Conservation (phyloP, 192 early-diverging fungal species). For the Thoreauomyces humboldtii region DNA sequence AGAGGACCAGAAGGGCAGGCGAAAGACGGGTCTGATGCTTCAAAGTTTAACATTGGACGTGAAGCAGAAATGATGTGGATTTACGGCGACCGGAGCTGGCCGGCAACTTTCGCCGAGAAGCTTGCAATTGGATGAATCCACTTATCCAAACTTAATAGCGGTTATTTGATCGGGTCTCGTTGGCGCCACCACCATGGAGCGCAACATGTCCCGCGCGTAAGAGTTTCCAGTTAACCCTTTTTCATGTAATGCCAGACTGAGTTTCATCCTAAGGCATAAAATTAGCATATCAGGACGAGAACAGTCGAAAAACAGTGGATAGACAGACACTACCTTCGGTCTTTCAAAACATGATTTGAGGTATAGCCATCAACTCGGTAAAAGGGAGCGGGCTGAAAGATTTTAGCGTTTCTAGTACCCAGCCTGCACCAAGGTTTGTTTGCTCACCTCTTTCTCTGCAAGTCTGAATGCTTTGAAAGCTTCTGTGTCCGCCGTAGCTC, state of each 20-base stretch:
- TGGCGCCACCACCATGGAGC: background rate
- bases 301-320: background rate
- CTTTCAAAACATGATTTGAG: background rate
- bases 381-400: background rate
- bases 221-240: background rate
- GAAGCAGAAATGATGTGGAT: too few species aligned
- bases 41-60: too few species aligned
- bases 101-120: too few species aligned
- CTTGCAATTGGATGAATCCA: too few species aligned
- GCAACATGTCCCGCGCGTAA: background rate
- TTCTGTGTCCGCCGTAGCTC: background rate
- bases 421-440: background rate
- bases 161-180: conserved; percentile 1
- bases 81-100: too few species aligned
- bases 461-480: background rate
- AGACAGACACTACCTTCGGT: background rate
- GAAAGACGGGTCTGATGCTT: too few species aligned
- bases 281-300: background rate
- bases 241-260: conserved; percentile 2
- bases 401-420: background rate
- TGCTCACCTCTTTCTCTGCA: background rate
- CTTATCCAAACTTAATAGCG: background rate
- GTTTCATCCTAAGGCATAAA: background rate
- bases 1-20: too few species aligned
- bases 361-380: background rate